Base-by-base conservation (phyloP, 192 early-diverging fungal genomes). In the Lunasporangiospora selenospora region DNA sequence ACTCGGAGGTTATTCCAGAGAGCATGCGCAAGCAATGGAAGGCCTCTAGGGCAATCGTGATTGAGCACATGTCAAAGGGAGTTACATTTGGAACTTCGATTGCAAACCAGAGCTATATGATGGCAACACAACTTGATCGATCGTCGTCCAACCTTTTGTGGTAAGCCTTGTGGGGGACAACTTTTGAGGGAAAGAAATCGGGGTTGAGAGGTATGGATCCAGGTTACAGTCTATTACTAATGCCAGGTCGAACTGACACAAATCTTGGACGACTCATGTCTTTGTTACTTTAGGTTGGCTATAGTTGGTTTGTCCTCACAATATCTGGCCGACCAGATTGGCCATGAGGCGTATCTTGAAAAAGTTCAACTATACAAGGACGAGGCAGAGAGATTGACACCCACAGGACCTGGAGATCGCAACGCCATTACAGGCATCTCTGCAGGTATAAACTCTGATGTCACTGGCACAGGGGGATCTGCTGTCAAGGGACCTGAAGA, bases 11-110 rank as follows among this genome's bases (percentile, higher is more conserved):
- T 19, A 44, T 56, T 21, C 57, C 76, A 27, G 67, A 60, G 13
- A 43, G 61, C 40, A 32, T 50, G 15, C 77, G 69, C 40, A 65
- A 80, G 31, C 27, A 60, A 41, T 75, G 80, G 31, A 70, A 56
- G 15, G 58, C 56, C n/a, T 53, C 82, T 36, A 67, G 65, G 38
- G 52, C 71, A 7, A 47, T 85, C 11, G 75, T 96, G 3, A 81
- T 88, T 39, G 83, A 92, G 29, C 95, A 98, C 59, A 96, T 95
- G 75, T 73, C 83, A n/a, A 86, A 86, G 42, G 94, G 93, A 12
- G 58, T 51, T 3, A 24, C 36, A 11, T 83, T 85, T 61, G 92
- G 93, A 0, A 85, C 88, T 48, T 85, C 93, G 12, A 88, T 90
- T 9, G 77, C 92, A 1, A 82, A 88, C 12, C 79, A 88, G 33